A percentile compares a stretch with the other conserved stretches of the same genome.
Evolutionary conservation across 768 basidiomycete genomes (phyloP).

Genomic region (Boletus pseudopeckii): DNA sequence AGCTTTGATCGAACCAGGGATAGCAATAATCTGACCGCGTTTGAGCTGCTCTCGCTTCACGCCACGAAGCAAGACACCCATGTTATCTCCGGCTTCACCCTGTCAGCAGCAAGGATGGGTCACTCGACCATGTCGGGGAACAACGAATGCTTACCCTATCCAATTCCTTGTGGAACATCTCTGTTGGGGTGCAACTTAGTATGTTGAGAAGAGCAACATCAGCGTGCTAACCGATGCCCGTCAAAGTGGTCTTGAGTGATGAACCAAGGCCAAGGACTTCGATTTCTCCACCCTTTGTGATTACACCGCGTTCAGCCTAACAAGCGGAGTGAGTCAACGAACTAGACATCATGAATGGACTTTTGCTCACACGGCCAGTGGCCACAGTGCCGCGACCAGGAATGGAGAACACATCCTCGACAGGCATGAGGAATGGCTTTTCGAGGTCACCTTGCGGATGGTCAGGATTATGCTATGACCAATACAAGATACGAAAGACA

Average conservation of each 20-base stretch:
- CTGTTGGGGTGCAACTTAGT: constrained; percentile 38
- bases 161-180: constrained; percentile 99
- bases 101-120: constrained; percentile 25
- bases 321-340: background rate
- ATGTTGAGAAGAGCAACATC: background rate
- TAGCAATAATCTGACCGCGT: constrained; percentile 88
- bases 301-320: constrained; percentile 88
- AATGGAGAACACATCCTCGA: constrained; percentile 98
- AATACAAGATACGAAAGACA: constrained; percentile 26
- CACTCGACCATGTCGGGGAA: background rate
- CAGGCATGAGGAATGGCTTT: constrained; percentile 93
- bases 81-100: constrained; percentile 99
- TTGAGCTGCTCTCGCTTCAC: constrained; percentile 94
- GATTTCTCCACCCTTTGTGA: constrained; percentile 88
- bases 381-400: constrained; percentile 98
- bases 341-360: background rate
- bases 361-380: constrained; percentile 76
- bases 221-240: constrained; percentile 71
- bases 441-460: constrained; percentile 80
- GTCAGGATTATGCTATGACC: background rate
- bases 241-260: constrained; percentile 86
- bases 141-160: constrained; percentile 61
- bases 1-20: constrained; percentile 89
- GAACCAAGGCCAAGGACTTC: constrained; percentile 87
- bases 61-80: constrained; percentile 95